Base-by-base conservation (phyloP, 202 grass and related monocot species). In the Zizania palustris region DNA sequence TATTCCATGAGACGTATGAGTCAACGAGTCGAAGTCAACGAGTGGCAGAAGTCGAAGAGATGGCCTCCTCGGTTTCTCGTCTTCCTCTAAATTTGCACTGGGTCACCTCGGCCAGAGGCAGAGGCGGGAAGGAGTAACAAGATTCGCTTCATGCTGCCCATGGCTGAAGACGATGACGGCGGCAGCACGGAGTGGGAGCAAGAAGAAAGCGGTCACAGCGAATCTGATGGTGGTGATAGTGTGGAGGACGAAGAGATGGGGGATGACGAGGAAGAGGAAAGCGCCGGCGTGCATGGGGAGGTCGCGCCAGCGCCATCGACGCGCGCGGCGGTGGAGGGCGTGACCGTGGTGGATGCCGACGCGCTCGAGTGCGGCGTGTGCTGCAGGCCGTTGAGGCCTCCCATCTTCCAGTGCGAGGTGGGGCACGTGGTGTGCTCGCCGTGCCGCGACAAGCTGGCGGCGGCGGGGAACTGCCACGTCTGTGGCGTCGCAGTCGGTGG, bases 351-450 rank as follows among this genome's bases (percentile, higher is more conserved):
- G 14, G 64, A 69, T 6, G 3, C 18, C 38, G 51, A 69, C 40
- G 49, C 41, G 5, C 59, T 64, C 44, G 60, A 64, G 0, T 76
- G 73, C 60, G 3, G 44, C 34, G 60, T 40, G 15, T 76, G 60
- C 45, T 64, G 0, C 45, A 16, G 5, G 45, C 73, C 60, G 15
- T 60, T 76, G 10, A 63, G 63, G 35, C 74, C 60, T 8, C 60
- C 60, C n/a, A 77, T 77, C 36, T 77, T 54, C 76, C 76, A 69
- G 76, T 62, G 55, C 12, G 5, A 14, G 0, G 14, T 50, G n/a
- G 81, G 81, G 7, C 81, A 69, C 48, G 36, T 60, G 6, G 35
- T 76, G 14, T 83, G 81, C 45, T 62, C 21, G 4, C 7, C 4
- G 10, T 83, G 81, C 44, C 40, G 50, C 14, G 50, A 74, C 12